Evolutionary conservation across 1,284 basidiomycete species (phyloP).

Genomic region (Cystobasidium slooffiae): DNA sequence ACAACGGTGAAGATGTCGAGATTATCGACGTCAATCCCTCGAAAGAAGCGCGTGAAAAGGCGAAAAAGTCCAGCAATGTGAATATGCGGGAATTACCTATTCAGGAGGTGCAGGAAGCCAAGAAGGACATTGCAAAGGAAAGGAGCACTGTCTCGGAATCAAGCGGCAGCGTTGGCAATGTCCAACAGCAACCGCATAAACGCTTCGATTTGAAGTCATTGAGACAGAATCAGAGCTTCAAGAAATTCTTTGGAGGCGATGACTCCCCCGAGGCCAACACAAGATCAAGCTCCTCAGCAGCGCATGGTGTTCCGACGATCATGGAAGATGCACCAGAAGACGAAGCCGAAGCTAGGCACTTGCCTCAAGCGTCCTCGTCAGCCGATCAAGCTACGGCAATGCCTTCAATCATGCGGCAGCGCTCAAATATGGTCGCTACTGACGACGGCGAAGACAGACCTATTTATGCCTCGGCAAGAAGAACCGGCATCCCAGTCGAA

Average conservation of each 20-base stretch:
- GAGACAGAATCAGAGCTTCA: constrained; percentile 28
- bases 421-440: constrained; percentile 2
- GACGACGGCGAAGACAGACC: not conserved
- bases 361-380: constrained; percentile 9
- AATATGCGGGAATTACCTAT: constrained; percentile 25
- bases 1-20: constrained; percentile 48
- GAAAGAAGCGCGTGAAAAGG: constrained; percentile 25
- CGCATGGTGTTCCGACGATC: constrained; percentile 10
- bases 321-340: constrained; percentile 32
- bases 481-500: constrained; percentile 34
- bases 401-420: constrained; percentile 18
- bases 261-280: not conserved
- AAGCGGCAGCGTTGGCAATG: not conserved
- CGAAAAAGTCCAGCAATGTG: constrained; percentile 20
- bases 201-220: constrained; percentile 31
- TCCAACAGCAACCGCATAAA: constrained; percentile 1
- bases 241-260: constrained; percentile 34
- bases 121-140: constrained; percentile 18
- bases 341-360: constrained; percentile 14
- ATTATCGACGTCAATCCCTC: constrained; percentile 38
- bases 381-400: not conserved
- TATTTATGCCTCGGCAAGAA: not conserved
- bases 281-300: not conserved
- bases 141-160: constrained; percentile 4
- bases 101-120: constrained; percentile 14